Conservation (phyloP, 371 early-diverging fungal genomes). For the Synchytrium microbalum region DNA sequence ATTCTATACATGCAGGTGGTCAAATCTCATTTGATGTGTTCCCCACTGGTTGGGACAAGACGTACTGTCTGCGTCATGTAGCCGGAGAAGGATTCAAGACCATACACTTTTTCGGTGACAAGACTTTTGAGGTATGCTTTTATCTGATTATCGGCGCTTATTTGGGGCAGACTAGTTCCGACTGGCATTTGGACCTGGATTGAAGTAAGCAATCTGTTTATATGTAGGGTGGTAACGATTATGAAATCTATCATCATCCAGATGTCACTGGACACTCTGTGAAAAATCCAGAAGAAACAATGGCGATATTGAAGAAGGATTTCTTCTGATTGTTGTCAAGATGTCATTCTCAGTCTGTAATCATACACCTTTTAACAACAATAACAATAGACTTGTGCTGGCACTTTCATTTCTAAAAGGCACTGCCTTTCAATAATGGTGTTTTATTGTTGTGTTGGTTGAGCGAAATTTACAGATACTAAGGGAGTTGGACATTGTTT, state of each 20-base stretch:
- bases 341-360: too few species aligned
- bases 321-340: too few species aligned
- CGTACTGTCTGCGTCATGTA: slow-evolving; percentile 95
- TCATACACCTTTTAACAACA: too few species aligned
- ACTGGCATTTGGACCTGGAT: too few species aligned
- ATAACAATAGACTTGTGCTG: too few species aligned
- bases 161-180: background rate
- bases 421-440: too few species aligned
- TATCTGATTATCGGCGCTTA: slow-evolving; percentile 60
- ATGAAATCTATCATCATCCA: slow-evolving; percentile 91
- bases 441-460: too few species aligned
- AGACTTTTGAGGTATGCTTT: slow-evolving; percentile 96
- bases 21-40: slow-evolving; percentile 99
- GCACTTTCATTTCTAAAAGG: too few species aligned
- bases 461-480: too few species aligned
- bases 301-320: background rate
- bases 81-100: slow-evolving; percentile 78
- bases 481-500: too few species aligned
- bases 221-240: too few species aligned
- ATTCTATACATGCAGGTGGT: slow-evolving; percentile 55
- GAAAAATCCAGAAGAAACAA: background rate
- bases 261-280: slow-evolving; percentile 38
- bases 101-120: slow-evolving; percentile 99
- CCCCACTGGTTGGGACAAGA: slow-evolving; percentile 99
- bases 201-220: too few species aligned